Evolutionary conservation across 129 eudicot species (phyloP).

Genomic region (Logfia minima): DNA sequence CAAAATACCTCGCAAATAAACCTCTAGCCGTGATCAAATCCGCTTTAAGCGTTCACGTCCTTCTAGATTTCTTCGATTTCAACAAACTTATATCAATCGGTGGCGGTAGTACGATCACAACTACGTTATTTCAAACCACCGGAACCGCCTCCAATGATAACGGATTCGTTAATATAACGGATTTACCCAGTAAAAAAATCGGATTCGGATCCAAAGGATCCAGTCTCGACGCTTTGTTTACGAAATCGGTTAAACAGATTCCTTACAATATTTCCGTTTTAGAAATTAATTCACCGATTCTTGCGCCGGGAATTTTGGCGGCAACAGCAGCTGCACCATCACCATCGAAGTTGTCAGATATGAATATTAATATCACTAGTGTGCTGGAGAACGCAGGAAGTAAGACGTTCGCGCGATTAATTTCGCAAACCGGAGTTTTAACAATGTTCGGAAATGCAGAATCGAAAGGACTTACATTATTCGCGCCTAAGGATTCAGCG

Average conservation of each 20-base stretch:
- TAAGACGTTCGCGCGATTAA: background rate
- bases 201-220: conserved; percentile 71
- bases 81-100: conserved; percentile 59
- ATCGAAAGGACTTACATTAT: background rate
- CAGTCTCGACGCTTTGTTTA: conserved; percentile 40
- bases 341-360: background rate
- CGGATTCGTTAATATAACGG: conserved; percentile 81
- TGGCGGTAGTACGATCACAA: conserved; percentile 54
- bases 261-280: conserved; percentile 79
- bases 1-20: conserved; percentile 39
- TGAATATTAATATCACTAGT: background rate
- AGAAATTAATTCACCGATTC: conserved; percentile 60
- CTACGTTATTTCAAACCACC: conserved; percentile 79
- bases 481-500: background rate
- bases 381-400: background rate
- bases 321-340: conserved; percentile 28
- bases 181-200: conserved; percentile 59
- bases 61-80: conserved; percentile 67
- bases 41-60: conserved; percentile 61
- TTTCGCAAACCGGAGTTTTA: background rate
- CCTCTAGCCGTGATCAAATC: conserved; percentile 54
- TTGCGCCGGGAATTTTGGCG: conserved; percentile 39
- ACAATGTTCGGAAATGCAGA: background rate
- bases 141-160: conserved; percentile 48
- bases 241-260: conserved; percentile 47